A percentile compares a stretch with the other conserved stretches of the same genome.
These are phyloP conservation scores for Wickerhamiella azymoides DNA, from an alignment of 805 yeast genomes.

Conservation along the genomic window DNA sequence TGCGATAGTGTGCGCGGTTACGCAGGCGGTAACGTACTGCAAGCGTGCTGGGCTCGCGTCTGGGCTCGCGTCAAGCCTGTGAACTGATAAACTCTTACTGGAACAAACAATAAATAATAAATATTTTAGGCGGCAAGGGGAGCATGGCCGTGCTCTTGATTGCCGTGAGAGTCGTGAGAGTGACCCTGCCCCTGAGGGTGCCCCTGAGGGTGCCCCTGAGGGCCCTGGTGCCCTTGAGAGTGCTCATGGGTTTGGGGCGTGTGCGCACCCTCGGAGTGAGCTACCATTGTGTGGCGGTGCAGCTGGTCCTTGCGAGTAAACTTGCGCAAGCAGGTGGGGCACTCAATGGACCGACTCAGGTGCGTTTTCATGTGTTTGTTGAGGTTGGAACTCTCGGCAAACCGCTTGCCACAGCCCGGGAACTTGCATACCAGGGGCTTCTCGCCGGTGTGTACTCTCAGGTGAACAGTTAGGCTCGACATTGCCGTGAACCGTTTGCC, in stretches of 20 bases:
- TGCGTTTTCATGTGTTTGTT: slow-evolving; percentile 82
- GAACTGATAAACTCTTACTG: background rate
- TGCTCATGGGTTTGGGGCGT: background rate
- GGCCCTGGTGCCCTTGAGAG: background rate
- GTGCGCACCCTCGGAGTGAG: background rate
- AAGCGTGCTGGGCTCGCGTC: too few species aligned
- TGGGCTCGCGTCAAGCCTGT: too few species aligned
- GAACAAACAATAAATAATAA: background rate
- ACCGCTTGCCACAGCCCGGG: slow-evolving; percentile 65
- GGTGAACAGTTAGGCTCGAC: slow-evolving; percentile 70
- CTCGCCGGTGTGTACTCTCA: slow-evolving; percentile 81
- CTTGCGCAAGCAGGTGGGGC: slow-evolving; percentile 14
- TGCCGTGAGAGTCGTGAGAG: background rate
- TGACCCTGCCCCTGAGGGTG: background rate
- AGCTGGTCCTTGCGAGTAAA: slow-evolving; percentile 20
- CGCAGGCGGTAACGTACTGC: too few species aligned
- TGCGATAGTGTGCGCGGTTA: too few species aligned
- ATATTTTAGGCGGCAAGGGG: background rate
- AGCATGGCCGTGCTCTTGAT: background rate
- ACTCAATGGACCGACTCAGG: slow-evolving; percentile 20
- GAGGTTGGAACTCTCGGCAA: slow-evolving; percentile 79
- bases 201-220: background rate
- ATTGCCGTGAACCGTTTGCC: slow-evolving; percentile 70
- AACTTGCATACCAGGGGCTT: slow-evolving; percentile 76
- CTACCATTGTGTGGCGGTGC: slow-evolving; percentile 13